phyloP scores from a whole-genome alignment of 1,284 basidiomycete species.

The Schizophyllum amplum region DNA sequence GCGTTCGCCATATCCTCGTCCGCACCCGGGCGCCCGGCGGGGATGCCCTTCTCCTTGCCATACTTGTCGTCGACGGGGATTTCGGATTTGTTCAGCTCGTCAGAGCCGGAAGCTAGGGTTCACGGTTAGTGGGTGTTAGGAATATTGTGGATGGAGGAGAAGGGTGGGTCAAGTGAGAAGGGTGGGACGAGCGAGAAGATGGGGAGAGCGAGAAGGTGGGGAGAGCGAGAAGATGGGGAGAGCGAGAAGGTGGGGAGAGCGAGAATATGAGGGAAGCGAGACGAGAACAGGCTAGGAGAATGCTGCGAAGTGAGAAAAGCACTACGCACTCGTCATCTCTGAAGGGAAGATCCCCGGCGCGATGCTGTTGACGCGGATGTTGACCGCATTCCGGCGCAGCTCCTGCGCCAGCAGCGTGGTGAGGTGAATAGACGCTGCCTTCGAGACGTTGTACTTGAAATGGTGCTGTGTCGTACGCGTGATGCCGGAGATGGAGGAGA shows the following conservation, averaged over 20 bases:
- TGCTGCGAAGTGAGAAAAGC: too few species aligned
- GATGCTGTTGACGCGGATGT: slow-evolving; percentile 23
- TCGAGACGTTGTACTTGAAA: slow-evolving; percentile 22
- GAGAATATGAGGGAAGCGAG: too few species aligned
- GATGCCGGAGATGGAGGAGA: slow-evolving; percentile 15
- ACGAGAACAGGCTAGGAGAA: too few species aligned
- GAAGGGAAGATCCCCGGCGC: slow-evolving; percentile 23
- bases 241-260: too few species aligned
- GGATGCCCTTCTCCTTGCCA: slow-evolving; percentile 1
- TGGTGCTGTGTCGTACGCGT: slow-evolving; percentile 18
- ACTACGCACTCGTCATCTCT: slow-evolving; percentile 18
- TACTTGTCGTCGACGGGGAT: slow-evolving; percentile 2
- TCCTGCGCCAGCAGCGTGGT: slow-evolving; percentile 24
- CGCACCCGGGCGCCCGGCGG: slow-evolving; percentile 7
- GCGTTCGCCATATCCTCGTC: slow-evolving; percentile 15
- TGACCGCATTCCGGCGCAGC: slow-evolving; percentile 23
- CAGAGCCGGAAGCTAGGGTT: background rate
- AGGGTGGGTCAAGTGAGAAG: too few species aligned
- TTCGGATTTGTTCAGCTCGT: slow-evolving; percentile 1
- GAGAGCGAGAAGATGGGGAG: too few species aligned
- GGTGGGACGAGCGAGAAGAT: too few species aligned
- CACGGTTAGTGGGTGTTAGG: slow-evolving; percentile 9
- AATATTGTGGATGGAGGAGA: slow-evolving; percentile 7
- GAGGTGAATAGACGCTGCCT: slow-evolving; percentile 22
- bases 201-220: too few species aligned